These are phyloP conservation scores for Suillus fuscotomentosus DNA, from an alignment of 768 basidiomycete genomes.

Conservation along the genomic window DNA sequence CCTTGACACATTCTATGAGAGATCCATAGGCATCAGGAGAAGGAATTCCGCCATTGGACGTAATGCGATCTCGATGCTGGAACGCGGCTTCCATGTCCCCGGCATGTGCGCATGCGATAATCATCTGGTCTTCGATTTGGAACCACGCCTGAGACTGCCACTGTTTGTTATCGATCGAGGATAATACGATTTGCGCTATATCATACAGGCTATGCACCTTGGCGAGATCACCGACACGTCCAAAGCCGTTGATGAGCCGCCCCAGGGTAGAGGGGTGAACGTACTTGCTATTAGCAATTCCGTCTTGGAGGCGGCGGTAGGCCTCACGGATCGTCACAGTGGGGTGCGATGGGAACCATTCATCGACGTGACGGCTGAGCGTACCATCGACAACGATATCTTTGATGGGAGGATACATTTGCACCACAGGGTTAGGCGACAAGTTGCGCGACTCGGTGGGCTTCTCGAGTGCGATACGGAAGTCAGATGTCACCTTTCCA, in stretches of 20 bases:
- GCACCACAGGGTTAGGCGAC: conserved; percentile 1
- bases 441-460: not conserved
- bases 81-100: conserved; percentile 81
- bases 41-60: conserved; percentile 75
- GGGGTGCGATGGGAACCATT: conserved; percentile 28
- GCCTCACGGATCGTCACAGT: conserved; percentile 36
- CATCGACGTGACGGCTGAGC: conserved; percentile 32
- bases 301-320: conserved; percentile 48
- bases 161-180: conserved; percentile 39
- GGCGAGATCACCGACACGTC: conserved; percentile 57
- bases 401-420: conserved; percentile 11
- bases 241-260: conserved; percentile 65
- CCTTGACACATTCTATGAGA: conserved; percentile 82
- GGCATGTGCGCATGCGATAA: conserved; percentile 79
- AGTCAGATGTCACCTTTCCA: conserved; percentile 2
- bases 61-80: conserved; percentile 73
- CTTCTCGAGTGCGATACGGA: conserved; percentile 3
- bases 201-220: conserved; percentile 68
- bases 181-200: conserved; percentile 61
- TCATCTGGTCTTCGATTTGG: conserved; percentile 83
- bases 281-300: conserved; percentile 33
- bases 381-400: conserved; percentile 23
- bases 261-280: conserved; percentile 55
- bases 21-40: conserved; percentile 91
- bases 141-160: conserved; percentile 67